These are phyloP conservation scores for Boletus vinaceobasis DNA, from an alignment of 768 basidiomycete genomes.

Conservation along the genomic window DNA sequence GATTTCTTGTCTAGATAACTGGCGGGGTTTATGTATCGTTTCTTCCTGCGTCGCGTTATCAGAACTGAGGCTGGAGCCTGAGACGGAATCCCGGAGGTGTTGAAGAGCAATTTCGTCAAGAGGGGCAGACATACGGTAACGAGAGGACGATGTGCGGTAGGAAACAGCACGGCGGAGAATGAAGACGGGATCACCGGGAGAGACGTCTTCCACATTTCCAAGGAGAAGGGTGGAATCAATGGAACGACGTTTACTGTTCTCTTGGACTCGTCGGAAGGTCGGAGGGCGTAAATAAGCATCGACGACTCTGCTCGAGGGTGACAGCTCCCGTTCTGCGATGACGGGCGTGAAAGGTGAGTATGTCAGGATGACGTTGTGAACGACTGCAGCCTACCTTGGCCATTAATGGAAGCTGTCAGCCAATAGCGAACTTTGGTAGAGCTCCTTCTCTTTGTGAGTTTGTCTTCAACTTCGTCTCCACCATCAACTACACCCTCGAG, in stretches of 20 bases:
- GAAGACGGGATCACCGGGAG: constrained; percentile 83
- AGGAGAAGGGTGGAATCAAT: constrained; percentile 74
- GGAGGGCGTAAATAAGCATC: constrained; percentile 83
- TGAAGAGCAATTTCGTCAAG: constrained; percentile 82
- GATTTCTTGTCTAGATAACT: constrained; percentile 75
- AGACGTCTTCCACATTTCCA: constrained; percentile 70
- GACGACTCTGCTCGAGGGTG: constrained; percentile 77
- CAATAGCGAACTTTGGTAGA: constrained; percentile 77
- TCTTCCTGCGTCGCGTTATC: constrained; percentile 38
- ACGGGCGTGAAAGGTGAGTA: constrained; percentile 11
- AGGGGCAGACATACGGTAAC: constrained; percentile 68
- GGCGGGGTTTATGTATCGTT: constrained; percentile 32
- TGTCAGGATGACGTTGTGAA: background rate
- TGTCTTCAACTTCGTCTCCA: constrained; percentile 97
- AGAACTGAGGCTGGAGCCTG: constrained; percentile 54
- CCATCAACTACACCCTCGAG: constrained; percentile 97
- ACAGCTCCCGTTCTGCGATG: constrained; percentile 66
- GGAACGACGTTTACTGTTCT: constrained; percentile 76
- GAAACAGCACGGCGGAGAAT: constrained; percentile 79
- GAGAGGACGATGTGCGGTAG: constrained; percentile 68
- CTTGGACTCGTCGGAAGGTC: constrained; percentile 54
- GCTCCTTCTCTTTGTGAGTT: constrained; percentile 77
- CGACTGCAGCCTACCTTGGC: constrained; percentile 52
- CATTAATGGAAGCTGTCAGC: constrained; percentile 55
- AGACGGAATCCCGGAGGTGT: constrained; percentile 61